Conservation (phyloP, 2,329 filamentous ascomycete species). For the Diaporthe sp. region DNA sequence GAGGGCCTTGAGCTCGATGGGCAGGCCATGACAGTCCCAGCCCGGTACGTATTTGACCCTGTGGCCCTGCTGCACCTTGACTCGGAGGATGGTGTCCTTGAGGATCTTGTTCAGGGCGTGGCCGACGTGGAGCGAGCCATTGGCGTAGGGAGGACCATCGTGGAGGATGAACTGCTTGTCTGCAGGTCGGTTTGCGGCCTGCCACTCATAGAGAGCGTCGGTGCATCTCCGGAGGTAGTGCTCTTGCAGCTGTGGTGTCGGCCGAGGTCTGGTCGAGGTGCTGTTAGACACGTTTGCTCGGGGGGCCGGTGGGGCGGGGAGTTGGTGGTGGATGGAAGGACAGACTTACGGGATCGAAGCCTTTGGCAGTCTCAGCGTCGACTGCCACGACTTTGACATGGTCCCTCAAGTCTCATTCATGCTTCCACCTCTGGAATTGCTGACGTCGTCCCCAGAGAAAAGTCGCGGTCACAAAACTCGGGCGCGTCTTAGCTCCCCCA, state of each 20-base stretch:
- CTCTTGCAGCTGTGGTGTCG: slow-evolving; percentile 62
- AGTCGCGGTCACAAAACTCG: slow-evolving; percentile 31
- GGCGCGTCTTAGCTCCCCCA: slow-evolving; percentile 12
- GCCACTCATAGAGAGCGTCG: slow-evolving; percentile 93
- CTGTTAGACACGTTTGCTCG: slow-evolving; percentile 42
- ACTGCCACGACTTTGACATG: slow-evolving; percentile 76
- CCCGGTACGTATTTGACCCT: slow-evolving; percentile 88
- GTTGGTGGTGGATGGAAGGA: slow-evolving; percentile 23
- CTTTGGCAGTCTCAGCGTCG: slow-evolving; percentile 81
- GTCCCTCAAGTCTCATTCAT: slow-evolving; percentile 37
- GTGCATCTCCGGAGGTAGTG: slow-evolving; percentile 82
- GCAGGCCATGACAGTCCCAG: slow-evolving; percentile 98
- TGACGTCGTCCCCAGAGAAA: background rate
- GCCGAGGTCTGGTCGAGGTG: slow-evolving; percentile 61
- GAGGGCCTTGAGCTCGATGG: slow-evolving; percentile 96
- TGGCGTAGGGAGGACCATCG: slow-evolving; percentile 97
- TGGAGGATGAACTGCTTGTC: slow-evolving; percentile 83
- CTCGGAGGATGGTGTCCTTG: slow-evolving; percentile 92
- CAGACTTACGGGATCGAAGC: slow-evolving; percentile 77
- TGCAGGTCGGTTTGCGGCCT: slow-evolving; percentile 69
- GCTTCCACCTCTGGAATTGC: slow-evolving; percentile 13
- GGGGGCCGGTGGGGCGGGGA: background rate
- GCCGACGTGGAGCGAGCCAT: slow-evolving; percentile 90
- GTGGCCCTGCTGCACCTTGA: slow-evolving; percentile 81
- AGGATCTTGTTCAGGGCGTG: slow-evolving; percentile 97